Base-by-base conservation (phyloP, 306 rosid genomes). In the Ceratonia siliqua region DNA sequence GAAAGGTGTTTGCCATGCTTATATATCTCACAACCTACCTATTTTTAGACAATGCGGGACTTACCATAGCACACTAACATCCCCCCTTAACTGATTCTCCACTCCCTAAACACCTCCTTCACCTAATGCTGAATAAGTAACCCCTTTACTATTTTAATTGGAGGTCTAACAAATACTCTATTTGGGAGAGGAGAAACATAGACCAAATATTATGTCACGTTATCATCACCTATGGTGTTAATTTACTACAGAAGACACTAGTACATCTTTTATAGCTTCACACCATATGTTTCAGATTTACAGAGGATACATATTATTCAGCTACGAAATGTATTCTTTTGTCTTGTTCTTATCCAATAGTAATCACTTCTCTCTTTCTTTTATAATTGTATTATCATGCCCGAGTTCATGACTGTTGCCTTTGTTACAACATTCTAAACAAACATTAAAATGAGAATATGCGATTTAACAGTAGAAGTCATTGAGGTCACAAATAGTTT, bases 361-460 rank as follows among this genome's bases (percentile, higher is more conserved):
- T 64, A 22, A 65, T 13, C 21, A 46, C 41, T 76, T 41, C 45
- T n/a, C 36, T 66, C 36, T 45, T 66, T 65, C 6, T 8, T 42
- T 30, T 66, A 4, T 9, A 13, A 58, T 2, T 10, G 52, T 24
- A 22, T 13, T 11, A 67, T 42, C 24, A 46, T 39, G 20, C 68
- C 20, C 17, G 28, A 57, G 68, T 42, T 43, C 55, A 39, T 49
- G 68, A 17, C 2, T 49, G 22, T 48, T 15, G 12, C 12, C 49
- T 62, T 36, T 36, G 56, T 43, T 25, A 45, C 58, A 78, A 54
- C 20, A 62, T 46, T 69, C 55, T 65, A 14, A 56, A 50, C 25
- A 74, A 45, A 56, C 17, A 68, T 35, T 54, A 62, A 59, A 42
- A 5, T 69, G 22, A 10, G 65, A 65, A 32, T 21, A 81, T 43